These are phyloP conservation scores for Phalaenopsis aphrodite DNA, from an alignment of 106 monocot genomes.

Conservation along the genomic window DNA sequence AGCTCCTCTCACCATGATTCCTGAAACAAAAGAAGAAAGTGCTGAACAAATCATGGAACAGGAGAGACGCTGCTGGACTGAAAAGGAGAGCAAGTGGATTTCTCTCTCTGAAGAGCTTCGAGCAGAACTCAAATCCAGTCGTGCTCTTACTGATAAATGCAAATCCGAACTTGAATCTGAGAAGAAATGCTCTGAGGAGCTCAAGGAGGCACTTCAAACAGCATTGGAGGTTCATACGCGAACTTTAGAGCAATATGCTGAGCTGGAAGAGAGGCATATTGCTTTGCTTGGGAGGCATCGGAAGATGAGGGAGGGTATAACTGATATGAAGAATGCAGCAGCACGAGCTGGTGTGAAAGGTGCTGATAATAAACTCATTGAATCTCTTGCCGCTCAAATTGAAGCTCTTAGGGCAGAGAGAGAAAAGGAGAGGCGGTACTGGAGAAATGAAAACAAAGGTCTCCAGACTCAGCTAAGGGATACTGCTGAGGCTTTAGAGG, in stretches of 20 bases:
- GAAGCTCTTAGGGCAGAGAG: constrained; percentile 70
- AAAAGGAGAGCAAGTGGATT: constrained; percentile 80
- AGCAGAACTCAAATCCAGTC: constrained; percentile 60
- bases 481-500: constrained; percentile 93
- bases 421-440: constrained; percentile 79
- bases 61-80: constrained; percentile 50
- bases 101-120: constrained; percentile 72
- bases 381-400: constrained; percentile 79
- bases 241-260: constrained; percentile 91
- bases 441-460: constrained; percentile 85
- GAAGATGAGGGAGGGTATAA: constrained; percentile 73
- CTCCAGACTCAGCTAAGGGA: constrained; percentile 73
- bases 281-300: constrained; percentile 62
- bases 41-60: constrained; percentile 32
- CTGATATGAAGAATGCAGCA: constrained; percentile 73
- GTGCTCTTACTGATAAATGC: constrained; percentile 45
- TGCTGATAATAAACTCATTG: constrained; percentile 70
- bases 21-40: constrained; percentile 32
- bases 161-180: constrained; percentile 77
- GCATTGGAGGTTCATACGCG: constrained; percentile 86
- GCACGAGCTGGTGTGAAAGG: constrained; percentile 72
- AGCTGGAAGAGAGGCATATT: constrained; percentile 92
- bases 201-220: constrained; percentile 86
- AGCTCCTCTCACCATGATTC: constrained; percentile 16
- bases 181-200: constrained; percentile 73